Base-by-base conservation (phyloP, 306 rosid species). In the Styphnolobium japonicum region DNA sequence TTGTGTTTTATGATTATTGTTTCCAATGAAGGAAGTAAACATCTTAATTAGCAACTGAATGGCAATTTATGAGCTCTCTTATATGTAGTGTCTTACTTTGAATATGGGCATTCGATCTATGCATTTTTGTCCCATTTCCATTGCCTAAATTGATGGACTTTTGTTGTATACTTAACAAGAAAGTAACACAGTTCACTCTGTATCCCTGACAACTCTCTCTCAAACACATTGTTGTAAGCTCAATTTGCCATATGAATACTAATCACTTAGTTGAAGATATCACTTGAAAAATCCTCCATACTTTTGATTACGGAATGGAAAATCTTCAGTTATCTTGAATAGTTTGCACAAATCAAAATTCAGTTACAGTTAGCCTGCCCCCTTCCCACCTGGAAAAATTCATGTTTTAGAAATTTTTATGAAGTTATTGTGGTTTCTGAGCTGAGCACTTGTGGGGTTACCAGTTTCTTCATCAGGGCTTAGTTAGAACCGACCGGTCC, bases 1-100 rank as follows among this genome's bases (percentile, higher is more conserved):
- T 82, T 86, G 90, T 78, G 84, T 86, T 85, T 67, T 94, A 85
- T 89, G 92, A 85, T 83, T 82, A 65, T 88, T 87, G 48, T 82
- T 85, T 87, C 79, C 87, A 79, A 72, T 88, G 79, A 83, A 82
- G 88, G 87, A 81, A 81, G 87, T 86, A 86, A 79, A 87, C 82
- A 80, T 71, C 77, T 73, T 80, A 75, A 71, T 73, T 80, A 73
- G 84, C 82, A 76, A 89, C 81, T 87, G 89, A 78, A 84, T 85
- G 87, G 76, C 85, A 83, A 29, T 90, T 90, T 88, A 85, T 86
- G 81, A 78, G 80, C 76, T 88, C 66, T 82, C 78, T 86, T 67
- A 64, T 70, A 68, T 62, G 79, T 43, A 48, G 40, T 69, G 60
- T 75, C 48, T 62, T 79, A 51, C 56, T 71, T 79, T 81, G 33